Evolutionary conservation across 2,329 filamentous ascomycete species (phyloP), one percentile per base, ranked within the genome.

Genomic region (Nigrospora oryzae): DNA sequence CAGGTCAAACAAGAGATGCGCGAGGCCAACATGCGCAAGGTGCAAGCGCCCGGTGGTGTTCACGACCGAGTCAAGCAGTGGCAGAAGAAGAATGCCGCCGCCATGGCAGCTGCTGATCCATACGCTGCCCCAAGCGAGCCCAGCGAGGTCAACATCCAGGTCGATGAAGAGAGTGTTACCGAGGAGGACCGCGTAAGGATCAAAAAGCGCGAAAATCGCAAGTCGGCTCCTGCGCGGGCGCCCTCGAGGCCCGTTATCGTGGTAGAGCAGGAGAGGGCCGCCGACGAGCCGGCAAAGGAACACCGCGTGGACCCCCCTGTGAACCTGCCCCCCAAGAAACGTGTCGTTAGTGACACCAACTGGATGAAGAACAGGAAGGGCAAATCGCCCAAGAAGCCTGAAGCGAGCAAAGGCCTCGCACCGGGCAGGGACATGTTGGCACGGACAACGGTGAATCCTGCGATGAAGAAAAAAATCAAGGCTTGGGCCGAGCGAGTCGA

Each of bases 341-440:
- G 90, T 51, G 88, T 97, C 44, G 81, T 96, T 49, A 96, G 90
- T 61, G 91, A 97, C 66, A 85, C 86, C 44, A 87, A 95, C 66
- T 97, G 91, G 86, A 80, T 80, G 65, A 83, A 81, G 58, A 63
- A 66, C 62, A 74, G 71, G 47, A 69, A 65, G 47, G 68, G 63
- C 48, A 59, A 61, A 12, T 63, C 68, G 2, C 66, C 67, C 2
- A 63, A 64, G 46, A 59, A 58, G 38, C 61, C 61, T 41, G 52
- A 50, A 4, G 46, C 55, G 5, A 61, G 63, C 36, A 59, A 64
- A 6, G 68, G 58, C 12, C 53, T 61, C n/a, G 66, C 69, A 0
- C 61, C 82, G n/a, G 77, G 79, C 0, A 79, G 77, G 52, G 70
- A 79, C 49, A 83, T 83, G 50, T 57, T 80, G 13, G 66, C 73